A percentile compares a stretch with the other conserved stretches of the same genome.
Evolutionary conservation across 78 protist species (phyloP).

Genomic region (slime mould (Dictyostelium discoideum)): dicty_2.7 NC_007089.4:5025001-5025500

Average conservation of each 20-base stretch:
- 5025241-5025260: background rate
- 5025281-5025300: slow-evolving; percentile 50
- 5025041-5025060: slow-evolving; percentile 28
- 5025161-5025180: slow-evolving; percentile 72
- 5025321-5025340: slow-evolving; percentile 73
- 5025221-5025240: slow-evolving; percentile 38
- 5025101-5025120: background rate
- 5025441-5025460: too few species aligned
- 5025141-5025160: slow-evolving; percentile 16
- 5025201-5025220: background rate
- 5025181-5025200: slow-evolving; percentile 23
- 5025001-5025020: slow-evolving; percentile 74
- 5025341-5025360: slow-evolving; percentile 29
- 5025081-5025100: background rate
- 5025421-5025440: background rate
- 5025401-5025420: background rate
- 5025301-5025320: slow-evolving; percentile 71
- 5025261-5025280: slow-evolving; percentile 41
- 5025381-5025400: too few species aligned
- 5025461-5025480: slow-evolving; percentile 45
- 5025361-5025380: slow-evolving; percentile 5
- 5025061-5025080: slow-evolving; percentile 48
- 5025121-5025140: slow-evolving; percentile 36
- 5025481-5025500: slow-evolving; percentile 37
- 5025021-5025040: slow-evolving; percentile 76